These are phyloP conservation scores for Suhomyces ambrosiae DNA, from an alignment of 1,139 yeast species.

Conservation along the genomic window DNA sequence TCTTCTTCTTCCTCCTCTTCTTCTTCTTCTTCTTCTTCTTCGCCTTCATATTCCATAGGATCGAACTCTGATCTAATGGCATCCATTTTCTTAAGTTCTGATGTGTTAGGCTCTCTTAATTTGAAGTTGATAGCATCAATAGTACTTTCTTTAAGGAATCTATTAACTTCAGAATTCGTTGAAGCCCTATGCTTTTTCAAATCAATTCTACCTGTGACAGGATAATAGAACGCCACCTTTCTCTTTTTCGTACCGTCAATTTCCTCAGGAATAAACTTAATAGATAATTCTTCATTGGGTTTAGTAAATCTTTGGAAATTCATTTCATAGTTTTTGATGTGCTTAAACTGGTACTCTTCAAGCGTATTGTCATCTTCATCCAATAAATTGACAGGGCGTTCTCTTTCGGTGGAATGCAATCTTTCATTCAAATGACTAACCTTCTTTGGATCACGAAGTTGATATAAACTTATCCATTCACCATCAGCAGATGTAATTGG, in stretches of 20 bases:
- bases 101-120: conserved; percentile 72
- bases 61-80: conserved; percentile 68
- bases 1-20: no score
- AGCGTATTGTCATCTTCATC: conserved; percentile 44
- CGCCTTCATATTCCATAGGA: conserved; percentile 70
- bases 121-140: conserved; percentile 59
- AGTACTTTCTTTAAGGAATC: conserved; percentile 53
- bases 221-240: conserved; percentile 71
- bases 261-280: conserved; percentile 56
- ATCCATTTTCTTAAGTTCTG: conserved; percentile 70
- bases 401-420: conserved; percentile 54
- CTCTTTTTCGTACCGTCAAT: conserved; percentile 60
- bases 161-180: conserved; percentile 49
- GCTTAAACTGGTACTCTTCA: conserved; percentile 55
- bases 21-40: conserved; percentile 45
- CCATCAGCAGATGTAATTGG: conserved; percentile 75
- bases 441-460: conserved; percentile 28
- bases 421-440: conserved; percentile 42
- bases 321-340: conserved; percentile 81
- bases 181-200: conserved; percentile 78
- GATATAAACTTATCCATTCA: conserved; percentile 82
- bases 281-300: conserved; percentile 48
- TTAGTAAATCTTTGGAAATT: conserved; percentile 52
- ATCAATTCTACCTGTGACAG: conserved; percentile 75
- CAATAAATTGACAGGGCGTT: conserved; percentile 44